These are phyloP conservation scores for Tulasnella sp. DNA, from an alignment of 768 basidiomycete species.

Conservation along the genomic window DNA sequence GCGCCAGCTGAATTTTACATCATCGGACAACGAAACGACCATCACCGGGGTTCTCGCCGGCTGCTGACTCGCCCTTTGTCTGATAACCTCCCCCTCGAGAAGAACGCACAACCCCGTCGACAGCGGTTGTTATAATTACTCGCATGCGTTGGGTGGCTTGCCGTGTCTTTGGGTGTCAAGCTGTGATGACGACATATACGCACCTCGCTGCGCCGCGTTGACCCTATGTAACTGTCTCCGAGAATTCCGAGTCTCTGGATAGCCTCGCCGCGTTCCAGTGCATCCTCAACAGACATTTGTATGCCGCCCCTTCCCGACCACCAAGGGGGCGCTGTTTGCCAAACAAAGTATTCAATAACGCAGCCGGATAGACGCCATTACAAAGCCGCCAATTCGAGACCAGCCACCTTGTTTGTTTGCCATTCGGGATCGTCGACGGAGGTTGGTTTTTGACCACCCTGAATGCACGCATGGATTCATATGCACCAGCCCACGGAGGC, in stretches of 20 bases:
- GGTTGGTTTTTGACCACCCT: no score
- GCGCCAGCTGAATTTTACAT: background rate
- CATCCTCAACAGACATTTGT: background rate
- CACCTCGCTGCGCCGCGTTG: background rate
- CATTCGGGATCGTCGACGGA: no score
- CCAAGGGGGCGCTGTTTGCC: no score
- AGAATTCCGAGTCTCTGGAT: constrained; percentile 2
- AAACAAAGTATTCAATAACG: background rate
- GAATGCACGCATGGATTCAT: no score
- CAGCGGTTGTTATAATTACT: background rate
- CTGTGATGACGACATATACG: constrained; percentile 11
- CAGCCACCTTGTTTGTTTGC: background rate
- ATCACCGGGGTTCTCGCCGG: background rate
- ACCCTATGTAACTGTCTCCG: constrained; percentile 8
- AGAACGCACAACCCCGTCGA: no score
- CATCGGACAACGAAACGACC: background rate
- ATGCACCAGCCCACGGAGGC: background rate
- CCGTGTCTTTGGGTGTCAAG: no score
- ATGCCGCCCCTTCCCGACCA: background rate
- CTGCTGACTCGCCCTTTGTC: background rate
- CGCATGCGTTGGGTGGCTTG: background rate
- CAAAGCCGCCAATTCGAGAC: background rate
- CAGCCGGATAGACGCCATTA: background rate
- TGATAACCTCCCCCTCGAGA: background rate
- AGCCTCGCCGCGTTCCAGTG: background rate